phyloP scores from a whole-genome alignment of 2,329 filamentous ascomycete species.

The Beauveria varroae region DNA sequence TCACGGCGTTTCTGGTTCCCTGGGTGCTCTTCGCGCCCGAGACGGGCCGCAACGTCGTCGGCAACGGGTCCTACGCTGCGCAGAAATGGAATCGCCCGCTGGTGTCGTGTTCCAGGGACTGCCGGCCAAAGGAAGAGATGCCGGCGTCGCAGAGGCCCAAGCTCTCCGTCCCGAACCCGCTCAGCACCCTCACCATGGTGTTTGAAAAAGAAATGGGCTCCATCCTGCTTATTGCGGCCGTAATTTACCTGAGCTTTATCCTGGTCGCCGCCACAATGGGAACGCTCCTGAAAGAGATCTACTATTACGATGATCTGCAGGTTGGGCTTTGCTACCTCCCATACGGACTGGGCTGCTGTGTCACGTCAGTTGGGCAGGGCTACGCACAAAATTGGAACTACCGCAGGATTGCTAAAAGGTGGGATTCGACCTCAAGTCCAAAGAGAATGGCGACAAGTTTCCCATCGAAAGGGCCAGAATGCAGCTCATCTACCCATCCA shows the following conservation, averaged over 20 bases:
- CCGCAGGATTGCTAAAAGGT: constrained; percentile 55
- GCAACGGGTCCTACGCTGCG: constrained; percentile 53
- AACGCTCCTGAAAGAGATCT: constrained; percentile 43
- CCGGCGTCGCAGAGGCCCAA: constrained; percentile 30
- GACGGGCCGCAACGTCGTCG: constrained; percentile 52
- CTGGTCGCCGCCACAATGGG: constrained; percentile 45
- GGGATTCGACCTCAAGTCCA: constrained; percentile 53
- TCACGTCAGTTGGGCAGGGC: constrained; percentile 47
- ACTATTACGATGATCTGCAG: constrained; percentile 42
- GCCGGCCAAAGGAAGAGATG: constrained; percentile 24
- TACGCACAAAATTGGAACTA: constrained; percentile 61
- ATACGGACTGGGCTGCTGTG: constrained; percentile 42
- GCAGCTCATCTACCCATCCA: constrained; percentile 45
- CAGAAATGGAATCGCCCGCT: constrained; percentile 51
- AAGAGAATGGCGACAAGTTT: constrained; percentile 42
- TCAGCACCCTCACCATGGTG: constrained; percentile 45
- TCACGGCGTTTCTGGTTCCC: constrained; percentile 42
- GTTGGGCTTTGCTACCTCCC: constrained; percentile 49
- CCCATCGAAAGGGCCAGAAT: constrained; percentile 50
- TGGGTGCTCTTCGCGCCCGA: constrained; percentile 51
- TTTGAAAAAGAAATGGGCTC: constrained; percentile 51
- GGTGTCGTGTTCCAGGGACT: constrained; percentile 38
- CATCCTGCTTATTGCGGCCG: constrained; percentile 43
- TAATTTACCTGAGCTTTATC: constrained; percentile 51
- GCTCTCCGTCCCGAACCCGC: constrained; percentile 48